Conservation (phyloP, 139 green algal species). For the Ulvella scutata region DNA sequence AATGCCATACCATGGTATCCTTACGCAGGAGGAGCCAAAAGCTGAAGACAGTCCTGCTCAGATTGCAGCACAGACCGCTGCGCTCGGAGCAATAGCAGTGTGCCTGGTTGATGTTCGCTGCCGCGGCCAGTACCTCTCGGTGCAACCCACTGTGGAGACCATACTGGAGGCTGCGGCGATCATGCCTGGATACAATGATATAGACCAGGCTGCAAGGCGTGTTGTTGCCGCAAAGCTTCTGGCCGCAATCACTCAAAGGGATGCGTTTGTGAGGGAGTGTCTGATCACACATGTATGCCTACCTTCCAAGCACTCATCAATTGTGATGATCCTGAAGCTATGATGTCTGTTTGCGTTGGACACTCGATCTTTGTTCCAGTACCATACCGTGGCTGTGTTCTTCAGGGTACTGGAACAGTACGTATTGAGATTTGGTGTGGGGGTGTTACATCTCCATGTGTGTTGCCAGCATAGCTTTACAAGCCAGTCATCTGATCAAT, state of each 20-base stretch:
- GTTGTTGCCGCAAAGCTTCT: conserved; percentile 31
- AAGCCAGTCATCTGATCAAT: too few species aligned
- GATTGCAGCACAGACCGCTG: not conserved
- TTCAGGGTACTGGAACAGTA: conserved; percentile 8
- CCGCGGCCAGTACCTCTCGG: conserved; percentile 23
- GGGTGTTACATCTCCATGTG: not conserved
- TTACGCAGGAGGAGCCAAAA: conserved; percentile 6
- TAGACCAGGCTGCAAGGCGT: conserved; percentile 14
- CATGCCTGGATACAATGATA: conserved; percentile 24
- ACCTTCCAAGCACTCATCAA: too few species aligned
- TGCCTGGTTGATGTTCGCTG: conserved; percentile 49
- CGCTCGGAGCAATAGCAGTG: conserved; percentile 41
- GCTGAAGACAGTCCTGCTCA: conserved; percentile 2
- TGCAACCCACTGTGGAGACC: conserved; percentile 32
- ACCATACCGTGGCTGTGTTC: too few species aligned
- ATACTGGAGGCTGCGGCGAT: conserved; percentile 30
- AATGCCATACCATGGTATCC: not conserved
- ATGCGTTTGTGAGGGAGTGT: conserved; percentile 18
- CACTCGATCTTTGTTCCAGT: too few species aligned
- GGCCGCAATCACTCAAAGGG: conserved; percentile 23
- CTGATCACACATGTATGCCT: conserved; percentile 13
- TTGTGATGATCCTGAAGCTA: too few species aligned
- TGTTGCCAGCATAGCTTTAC: not conserved
- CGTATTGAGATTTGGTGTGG: not conserved
- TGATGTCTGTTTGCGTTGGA: too few species aligned